These are phyloP conservation scores for Coemansia sp. DNA, from an alignment of 371 early-diverging fungal species.

Conservation along the genomic window DNA sequence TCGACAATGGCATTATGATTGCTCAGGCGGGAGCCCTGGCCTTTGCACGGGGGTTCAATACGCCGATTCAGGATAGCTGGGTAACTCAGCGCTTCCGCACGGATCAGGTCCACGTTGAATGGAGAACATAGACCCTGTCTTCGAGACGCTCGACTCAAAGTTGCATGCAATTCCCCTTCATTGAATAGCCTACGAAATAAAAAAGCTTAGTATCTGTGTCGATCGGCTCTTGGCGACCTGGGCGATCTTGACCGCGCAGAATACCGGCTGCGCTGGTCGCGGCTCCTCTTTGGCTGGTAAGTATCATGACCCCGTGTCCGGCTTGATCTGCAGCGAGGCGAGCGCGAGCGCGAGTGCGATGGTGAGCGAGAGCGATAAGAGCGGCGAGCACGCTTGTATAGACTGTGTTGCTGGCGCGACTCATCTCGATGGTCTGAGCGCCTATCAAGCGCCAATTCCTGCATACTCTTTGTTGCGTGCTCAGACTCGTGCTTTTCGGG, in stretches of 20 bases:
- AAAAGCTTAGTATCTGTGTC: neutral
- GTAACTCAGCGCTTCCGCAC: conserved; percentile 97
- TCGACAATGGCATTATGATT: conserved; percentile 99
- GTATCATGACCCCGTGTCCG: conserved; percentile 2
- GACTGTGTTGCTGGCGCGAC: neutral
- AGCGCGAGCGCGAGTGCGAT: conserved; percentile 2
- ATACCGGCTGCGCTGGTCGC: neutral
- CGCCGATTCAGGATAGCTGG: conserved; percentile 80
- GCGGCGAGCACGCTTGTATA: neutral
- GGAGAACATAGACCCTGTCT: conserved; percentile 61
- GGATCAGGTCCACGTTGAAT: conserved; percentile 87
- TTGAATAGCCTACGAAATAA: neutral
- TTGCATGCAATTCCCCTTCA: too few relatives aligned
- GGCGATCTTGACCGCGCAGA: conserved; percentile 19
- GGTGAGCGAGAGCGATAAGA: neutral
- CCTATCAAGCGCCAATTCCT: conserved; percentile 7
- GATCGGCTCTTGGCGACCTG: neutral
- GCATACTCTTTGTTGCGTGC: neutral
- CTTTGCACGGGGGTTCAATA: conserved; percentile 68
- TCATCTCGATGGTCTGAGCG: neutral
- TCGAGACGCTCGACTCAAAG: too few relatives aligned
- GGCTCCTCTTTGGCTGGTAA: conserved; percentile 2
- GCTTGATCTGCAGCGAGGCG: neutral
- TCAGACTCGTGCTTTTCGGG: neutral
- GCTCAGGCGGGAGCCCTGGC: conserved; percentile 95